Percentiles rank a stretch among this genome's conserved stretches.
These are phyloP conservation scores for Fusarium irregulare DNA, from an alignment of 2,329 filamentous ascomycete species.

Conservation along the genomic window DNA sequence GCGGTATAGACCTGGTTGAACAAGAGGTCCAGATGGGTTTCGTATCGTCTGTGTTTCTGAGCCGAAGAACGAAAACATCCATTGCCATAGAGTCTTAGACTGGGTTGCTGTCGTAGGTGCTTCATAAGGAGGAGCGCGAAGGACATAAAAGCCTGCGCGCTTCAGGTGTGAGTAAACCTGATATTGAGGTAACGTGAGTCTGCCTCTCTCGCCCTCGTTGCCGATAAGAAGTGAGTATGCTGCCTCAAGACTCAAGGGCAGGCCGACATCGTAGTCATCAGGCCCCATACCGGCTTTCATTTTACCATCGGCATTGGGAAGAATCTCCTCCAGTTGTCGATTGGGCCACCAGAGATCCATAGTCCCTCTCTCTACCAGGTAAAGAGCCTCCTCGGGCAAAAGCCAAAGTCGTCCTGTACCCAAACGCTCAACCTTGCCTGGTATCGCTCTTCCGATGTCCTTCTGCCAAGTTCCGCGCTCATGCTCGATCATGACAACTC, in stretches of 20 bases:
- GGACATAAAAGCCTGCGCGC: constrained; percentile 82
- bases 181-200: constrained; percentile 79
- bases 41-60: constrained; percentile 42
- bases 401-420: constrained; percentile 79
- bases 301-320: constrained; percentile 52
- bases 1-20: constrained; percentile 73
- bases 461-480: constrained; percentile 78
- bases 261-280: constrained; percentile 67
- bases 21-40: constrained; percentile 65
- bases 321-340: constrained; percentile 60
- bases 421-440: constrained; percentile 65
- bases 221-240: constrained; percentile 89
- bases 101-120: constrained; percentile 28
- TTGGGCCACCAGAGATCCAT: constrained; percentile 88
- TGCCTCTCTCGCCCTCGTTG: constrained; percentile 69
- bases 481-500: constrained; percentile 75
- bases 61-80: constrained; percentile 63
- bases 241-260: constrained; percentile 92
- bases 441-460: constrained; percentile 76
- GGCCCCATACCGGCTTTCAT: constrained; percentile 41
- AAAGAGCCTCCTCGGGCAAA: constrained; percentile 90
- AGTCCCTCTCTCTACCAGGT: constrained; percentile 86
- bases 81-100: constrained; percentile 59
- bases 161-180: constrained; percentile 89
- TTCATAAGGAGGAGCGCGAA: constrained; percentile 68